These are phyloP conservation scores for Pichia sp. DNA, from an alignment of 1,139 yeast species.

Conservation along the genomic window DNA sequence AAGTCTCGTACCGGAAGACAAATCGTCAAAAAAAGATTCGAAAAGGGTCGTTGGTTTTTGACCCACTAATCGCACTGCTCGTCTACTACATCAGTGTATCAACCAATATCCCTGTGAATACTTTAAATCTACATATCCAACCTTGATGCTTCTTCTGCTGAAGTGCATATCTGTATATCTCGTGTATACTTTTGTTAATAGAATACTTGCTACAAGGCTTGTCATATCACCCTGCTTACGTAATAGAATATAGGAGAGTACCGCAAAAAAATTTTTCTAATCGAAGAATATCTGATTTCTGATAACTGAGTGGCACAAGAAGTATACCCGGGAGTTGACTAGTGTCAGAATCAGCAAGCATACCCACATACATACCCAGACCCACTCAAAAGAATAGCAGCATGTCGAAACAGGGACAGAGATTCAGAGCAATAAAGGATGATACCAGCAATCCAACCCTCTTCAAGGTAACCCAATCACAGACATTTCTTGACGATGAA, in stretches of 20 bases:
- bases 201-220: background rate
- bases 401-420: constrained; percentile 17
- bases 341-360: too few species aligned
- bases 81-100: too few species aligned
- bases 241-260: background rate
- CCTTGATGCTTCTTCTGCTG: background rate
- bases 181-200: background rate
- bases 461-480: constrained; percentile 15
- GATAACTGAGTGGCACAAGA: too few species aligned
- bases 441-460: constrained; percentile 17
- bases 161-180: background rate
- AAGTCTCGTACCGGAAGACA: constrained; percentile 75
- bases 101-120: background rate
- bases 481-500: constrained; percentile 18
- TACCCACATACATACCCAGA: too few species aligned
- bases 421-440: constrained; percentile 15
- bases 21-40: constrained; percentile 70
- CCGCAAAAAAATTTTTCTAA: too few species aligned
- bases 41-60: constrained; percentile 92
- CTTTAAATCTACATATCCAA: background rate
- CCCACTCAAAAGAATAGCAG: too few species aligned
- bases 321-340: too few species aligned
- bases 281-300: too few species aligned
- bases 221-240: background rate
- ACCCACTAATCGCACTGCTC: constrained; percentile 47